phyloP scores from a whole-genome alignment of 2,329 filamentous ascomycete genomes.

The Pestalotiopsis sp. region DNA sequence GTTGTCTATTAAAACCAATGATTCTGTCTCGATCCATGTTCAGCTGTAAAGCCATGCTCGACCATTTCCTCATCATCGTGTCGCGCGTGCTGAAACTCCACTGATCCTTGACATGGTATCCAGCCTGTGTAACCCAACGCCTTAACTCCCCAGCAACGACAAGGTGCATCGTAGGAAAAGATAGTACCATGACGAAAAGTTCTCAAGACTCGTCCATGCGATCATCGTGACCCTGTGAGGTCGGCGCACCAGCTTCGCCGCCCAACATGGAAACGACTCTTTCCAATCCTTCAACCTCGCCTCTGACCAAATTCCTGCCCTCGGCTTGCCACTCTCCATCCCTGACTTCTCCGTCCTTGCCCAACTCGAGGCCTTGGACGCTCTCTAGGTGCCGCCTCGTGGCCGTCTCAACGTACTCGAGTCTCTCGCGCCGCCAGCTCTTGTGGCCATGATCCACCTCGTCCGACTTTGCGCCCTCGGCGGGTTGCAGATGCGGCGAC shows the following conservation, averaged over 20 bases:
- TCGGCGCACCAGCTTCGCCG: constrained; percentile 22
- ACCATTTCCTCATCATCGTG: background rate
- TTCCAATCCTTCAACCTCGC: constrained; percentile 62
- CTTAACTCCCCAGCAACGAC: background rate
- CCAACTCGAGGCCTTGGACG: constrained; percentile 67
- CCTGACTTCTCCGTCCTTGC: constrained; percentile 60
- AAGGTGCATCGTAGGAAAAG: background rate
- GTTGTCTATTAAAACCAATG: background rate
- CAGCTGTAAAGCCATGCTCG: background rate
- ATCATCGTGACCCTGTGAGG: background rate
- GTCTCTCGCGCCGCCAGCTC: constrained; percentile 70
- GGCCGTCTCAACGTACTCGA: constrained; percentile 82
- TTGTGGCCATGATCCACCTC: constrained; percentile 37
- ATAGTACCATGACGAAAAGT: background rate
- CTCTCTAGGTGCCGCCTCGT: constrained; percentile 76
- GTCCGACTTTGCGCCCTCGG: constrained; percentile 33
- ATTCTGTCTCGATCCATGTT: background rate
- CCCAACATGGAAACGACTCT: constrained; percentile 49
- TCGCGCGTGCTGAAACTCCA: background rate
- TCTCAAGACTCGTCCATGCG: constrained; percentile 32
- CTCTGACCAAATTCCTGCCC: constrained; percentile 49
- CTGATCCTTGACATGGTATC: background rate
- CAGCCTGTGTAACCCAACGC: background rate
- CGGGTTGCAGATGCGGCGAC: constrained; percentile 59
- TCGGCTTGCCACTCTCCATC: constrained; percentile 67